Evolutionary conservation across 1,284 basidiomycete genomes (phyloP).

Genomic region (Exsudoporus floridanus): DNA sequence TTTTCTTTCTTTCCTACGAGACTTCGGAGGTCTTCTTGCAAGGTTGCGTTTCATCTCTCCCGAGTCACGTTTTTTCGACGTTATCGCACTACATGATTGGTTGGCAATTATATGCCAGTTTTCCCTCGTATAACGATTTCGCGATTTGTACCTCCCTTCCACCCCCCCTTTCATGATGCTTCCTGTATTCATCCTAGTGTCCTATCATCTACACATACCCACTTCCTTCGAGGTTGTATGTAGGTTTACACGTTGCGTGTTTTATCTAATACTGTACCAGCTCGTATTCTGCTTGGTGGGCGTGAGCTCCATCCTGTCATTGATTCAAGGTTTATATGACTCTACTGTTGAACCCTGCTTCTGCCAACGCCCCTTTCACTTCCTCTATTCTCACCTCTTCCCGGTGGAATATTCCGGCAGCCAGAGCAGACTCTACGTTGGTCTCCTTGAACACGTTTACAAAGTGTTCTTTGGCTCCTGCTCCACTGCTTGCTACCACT

Average conservation of each 20-base stretch:
- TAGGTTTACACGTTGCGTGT: conserved; percentile 32
- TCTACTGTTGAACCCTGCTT: conserved; percentile 55
- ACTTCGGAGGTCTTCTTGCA: conserved; percentile 7
- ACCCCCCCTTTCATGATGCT: conserved; percentile 23
- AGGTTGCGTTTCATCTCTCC: conserved; percentile 3
- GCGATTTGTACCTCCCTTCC: conserved; percentile 7
- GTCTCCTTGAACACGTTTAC: conserved; percentile 81
- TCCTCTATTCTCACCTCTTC: conserved; percentile 76
- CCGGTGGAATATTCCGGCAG: conserved; percentile 97
- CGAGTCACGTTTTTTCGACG: neutral
- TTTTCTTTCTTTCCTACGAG: conserved; percentile 2
- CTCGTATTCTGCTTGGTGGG: conserved; percentile 12
- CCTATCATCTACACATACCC: conserved; percentile 37
- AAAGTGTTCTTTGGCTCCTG: conserved; percentile 84
- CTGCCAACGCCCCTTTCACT: conserved; percentile 62
- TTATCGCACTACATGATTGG: neutral
- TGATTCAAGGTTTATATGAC: conserved; percentile 9
- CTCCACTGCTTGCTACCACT: conserved; percentile 93
- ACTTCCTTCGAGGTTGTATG: conserved; percentile 32
- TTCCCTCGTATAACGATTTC: conserved; percentile 8
- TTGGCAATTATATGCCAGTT: conserved; percentile 8
- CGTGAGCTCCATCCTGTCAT: neutral
- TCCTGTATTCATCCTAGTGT: conserved; percentile 33
- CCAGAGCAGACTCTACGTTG: conserved; percentile 87
- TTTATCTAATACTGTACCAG: conserved; percentile 34